These are phyloP conservation scores for Candolleomyces aberdarensis DNA, from an alignment of 768 basidiomycete genomes.

Conservation along the genomic window DNA sequence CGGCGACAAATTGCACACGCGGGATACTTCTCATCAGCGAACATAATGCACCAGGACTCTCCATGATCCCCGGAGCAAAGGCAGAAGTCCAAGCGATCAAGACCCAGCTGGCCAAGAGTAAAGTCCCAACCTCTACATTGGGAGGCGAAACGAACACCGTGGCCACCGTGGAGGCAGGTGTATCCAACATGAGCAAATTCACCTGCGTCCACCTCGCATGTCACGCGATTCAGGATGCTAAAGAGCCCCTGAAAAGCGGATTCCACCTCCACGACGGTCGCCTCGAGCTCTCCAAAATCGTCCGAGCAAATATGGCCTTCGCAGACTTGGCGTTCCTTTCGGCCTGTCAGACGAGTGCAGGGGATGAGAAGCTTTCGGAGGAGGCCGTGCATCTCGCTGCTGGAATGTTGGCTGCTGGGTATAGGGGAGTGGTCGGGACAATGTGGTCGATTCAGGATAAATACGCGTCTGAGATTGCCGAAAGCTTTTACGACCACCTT, in stretches of 20 bases:
- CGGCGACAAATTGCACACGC: not conserved
- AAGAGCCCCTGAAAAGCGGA: slow-evolving; percentile 8
- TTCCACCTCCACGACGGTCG: slow-evolving; percentile 11
- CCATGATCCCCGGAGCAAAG: slow-evolving; percentile 4
- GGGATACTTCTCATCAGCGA: not conserved
- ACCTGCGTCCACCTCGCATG: slow-evolving; percentile 15
- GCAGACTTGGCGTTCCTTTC: slow-evolving; percentile 15
- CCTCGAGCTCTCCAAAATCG: slow-evolving; percentile 9
- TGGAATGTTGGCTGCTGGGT: slow-evolving; percentile 17
- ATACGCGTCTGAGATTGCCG: slow-evolving; percentile 11
- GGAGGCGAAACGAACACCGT: not conserved
- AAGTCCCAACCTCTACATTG: not conserved
- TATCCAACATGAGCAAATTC: slow-evolving; percentile 2
- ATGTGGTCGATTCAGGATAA: slow-evolving; percentile 17
- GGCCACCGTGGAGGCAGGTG: not conserved
- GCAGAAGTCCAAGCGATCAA: slow-evolving; percentile 7
- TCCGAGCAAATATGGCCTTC: slow-evolving; percentile 1
- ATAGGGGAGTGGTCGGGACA: slow-evolving; percentile 13
- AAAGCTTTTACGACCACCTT: slow-evolving; percentile 6
- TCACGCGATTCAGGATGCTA: slow-evolving; percentile 12
- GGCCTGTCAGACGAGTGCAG: slow-evolving; percentile 16
- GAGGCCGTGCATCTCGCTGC: slow-evolving; percentile 18
- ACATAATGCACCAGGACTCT: not conserved
- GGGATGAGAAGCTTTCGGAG: slow-evolving; percentile 9
- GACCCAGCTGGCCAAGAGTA: not conserved